Percentiles rank a stretch among this genome's conserved stretches.
These are phyloP conservation scores for Apiospora malaysiana DNA, from an alignment of 2,329 filamentous ascomycete species.

Conservation along the genomic window DNA sequence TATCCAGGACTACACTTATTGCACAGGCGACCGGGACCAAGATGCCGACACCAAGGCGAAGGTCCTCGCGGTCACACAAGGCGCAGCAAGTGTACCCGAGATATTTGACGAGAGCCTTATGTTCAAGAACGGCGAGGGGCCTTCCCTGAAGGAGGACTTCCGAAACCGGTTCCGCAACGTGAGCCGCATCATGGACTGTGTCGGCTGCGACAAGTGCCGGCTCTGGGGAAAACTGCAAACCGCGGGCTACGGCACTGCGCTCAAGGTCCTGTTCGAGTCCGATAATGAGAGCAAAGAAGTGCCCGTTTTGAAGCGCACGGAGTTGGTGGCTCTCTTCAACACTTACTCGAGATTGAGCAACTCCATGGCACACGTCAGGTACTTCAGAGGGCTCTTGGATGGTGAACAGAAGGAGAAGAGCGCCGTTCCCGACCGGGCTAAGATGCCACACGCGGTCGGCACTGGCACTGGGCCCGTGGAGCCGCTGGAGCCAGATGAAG, in stretches of 20 bases:
- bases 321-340: constrained; percentile 93
- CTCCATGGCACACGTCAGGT: constrained; percentile 75
- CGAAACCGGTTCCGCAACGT: constrained; percentile 97
- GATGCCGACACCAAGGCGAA: constrained; percentile 81
- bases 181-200: constrained; percentile 96
- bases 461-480: constrained; percentile 30
- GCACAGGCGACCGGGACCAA: constrained; percentile 81
- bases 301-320: constrained; percentile 81
- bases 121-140: constrained; percentile 81
- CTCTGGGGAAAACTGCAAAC: constrained; percentile 98
- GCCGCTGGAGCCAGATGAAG: constrained; percentile 38
- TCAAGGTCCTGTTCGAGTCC: constrained; percentile 96
- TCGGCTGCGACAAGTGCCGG: constrained; percentile 97
- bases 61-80: constrained; percentile 75
- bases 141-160: constrained; percentile 94
- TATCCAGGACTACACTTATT: constrained; percentile 86
- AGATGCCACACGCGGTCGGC: constrained; percentile 51
- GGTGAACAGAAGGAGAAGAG: constrained; percentile 30
- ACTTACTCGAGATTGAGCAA: constrained; percentile 87
- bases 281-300: constrained; percentile 69
- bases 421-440: constrained; percentile 45
- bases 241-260: constrained; percentile 88
- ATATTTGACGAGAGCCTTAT: constrained; percentile 96
- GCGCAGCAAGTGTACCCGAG: constrained; percentile 71
- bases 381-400: constrained; percentile 67